A percentile compares a stretch with the other conserved stretches of the same genome.
These are phyloP conservation scores for Nosema granulosis DNA, from an alignment of 371 early-diverging fungal species.

Conservation along the genomic window DNA sequence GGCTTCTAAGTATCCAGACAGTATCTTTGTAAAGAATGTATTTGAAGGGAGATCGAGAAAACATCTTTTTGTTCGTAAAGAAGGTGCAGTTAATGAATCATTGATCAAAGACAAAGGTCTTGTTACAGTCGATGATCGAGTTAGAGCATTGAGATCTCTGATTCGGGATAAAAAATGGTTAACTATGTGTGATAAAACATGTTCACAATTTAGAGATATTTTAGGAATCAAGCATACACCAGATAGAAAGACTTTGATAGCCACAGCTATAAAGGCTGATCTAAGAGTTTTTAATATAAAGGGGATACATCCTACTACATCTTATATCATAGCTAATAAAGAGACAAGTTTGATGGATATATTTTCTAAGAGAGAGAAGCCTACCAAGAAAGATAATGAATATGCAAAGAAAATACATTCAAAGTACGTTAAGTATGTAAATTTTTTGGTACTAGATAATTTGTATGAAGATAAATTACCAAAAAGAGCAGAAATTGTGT, in stretches of 20 bases:
- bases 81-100: neutral
- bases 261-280: conserved; percentile 30
- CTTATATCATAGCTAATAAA: conserved; percentile 10
- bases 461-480: conserved; percentile 21
- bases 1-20: conserved; percentile 19
- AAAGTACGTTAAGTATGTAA: conserved; percentile 34
- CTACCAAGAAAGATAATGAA: neutral
- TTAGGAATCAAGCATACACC: conserved; percentile 38
- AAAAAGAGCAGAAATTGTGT: conserved; percentile 1
- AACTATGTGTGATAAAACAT: conserved; percentile 33
- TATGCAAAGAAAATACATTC: conserved; percentile 35
- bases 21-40: conserved; percentile 4
- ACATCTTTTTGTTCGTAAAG: neutral
- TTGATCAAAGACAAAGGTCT: neutral
- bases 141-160: conserved; percentile 39
- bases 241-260: conserved; percentile 57
- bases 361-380: neutral
- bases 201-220: conserved; percentile 32
- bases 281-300: neutral
- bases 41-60: conserved; percentile 14
- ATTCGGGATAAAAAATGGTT: conserved; percentile 37
- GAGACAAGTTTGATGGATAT: neutral
- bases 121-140: conserved; percentile 42
- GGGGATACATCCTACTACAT: neutral
- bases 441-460: conserved; percentile 39